These are phyloP conservation scores for Hemileccinum rubropunctum DNA, from an alignment of 768 basidiomycete species.

Conservation along the genomic window DNA sequence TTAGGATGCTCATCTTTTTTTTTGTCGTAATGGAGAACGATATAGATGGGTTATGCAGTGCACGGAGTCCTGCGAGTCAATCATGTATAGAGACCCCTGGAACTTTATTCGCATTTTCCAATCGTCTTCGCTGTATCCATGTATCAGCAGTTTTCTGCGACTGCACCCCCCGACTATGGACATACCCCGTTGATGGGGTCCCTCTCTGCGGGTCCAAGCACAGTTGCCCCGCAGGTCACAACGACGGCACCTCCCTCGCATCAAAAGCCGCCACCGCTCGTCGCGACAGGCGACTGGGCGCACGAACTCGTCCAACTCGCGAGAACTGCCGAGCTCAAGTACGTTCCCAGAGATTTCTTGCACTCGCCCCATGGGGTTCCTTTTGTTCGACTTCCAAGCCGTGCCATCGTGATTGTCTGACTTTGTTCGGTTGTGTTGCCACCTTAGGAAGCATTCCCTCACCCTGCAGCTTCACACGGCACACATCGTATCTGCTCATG, in stretches of 20 bases:
- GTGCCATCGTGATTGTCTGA: constrained; percentile 10
- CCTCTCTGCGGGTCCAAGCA: constrained; percentile 33
- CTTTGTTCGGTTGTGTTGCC: constrained; percentile 1
- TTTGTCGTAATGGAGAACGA: no score
- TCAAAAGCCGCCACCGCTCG: constrained; percentile 45
- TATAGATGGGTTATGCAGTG: constrained; percentile 21
- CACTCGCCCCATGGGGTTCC: not conserved
- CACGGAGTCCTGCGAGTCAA: constrained; percentile 21
- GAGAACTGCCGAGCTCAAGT: constrained; percentile 88
- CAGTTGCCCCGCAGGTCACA: constrained; percentile 30
- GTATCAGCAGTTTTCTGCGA: constrained; percentile 35
- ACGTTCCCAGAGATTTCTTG: constrained; percentile 30
- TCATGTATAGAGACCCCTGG: constrained; percentile 27
- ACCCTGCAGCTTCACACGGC: constrained; percentile 85
- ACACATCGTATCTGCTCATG: constrained; percentile 81
- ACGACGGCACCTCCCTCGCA: constrained; percentile 23
- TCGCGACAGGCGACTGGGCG: constrained; percentile 86
- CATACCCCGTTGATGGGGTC: constrained; percentile 31
- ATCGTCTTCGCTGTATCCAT: constrained; percentile 25
- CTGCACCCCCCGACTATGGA: constrained; percentile 34
- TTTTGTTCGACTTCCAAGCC: not conserved
- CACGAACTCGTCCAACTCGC: constrained; percentile 83
- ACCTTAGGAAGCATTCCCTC: constrained; percentile 71
- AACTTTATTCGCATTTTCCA: constrained; percentile 27
- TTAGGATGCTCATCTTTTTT: constrained; percentile 85